phyloP scores from a whole-genome alignment of 2,329 filamentous ascomycete species.

The Botrytis paeoniae region DNA sequence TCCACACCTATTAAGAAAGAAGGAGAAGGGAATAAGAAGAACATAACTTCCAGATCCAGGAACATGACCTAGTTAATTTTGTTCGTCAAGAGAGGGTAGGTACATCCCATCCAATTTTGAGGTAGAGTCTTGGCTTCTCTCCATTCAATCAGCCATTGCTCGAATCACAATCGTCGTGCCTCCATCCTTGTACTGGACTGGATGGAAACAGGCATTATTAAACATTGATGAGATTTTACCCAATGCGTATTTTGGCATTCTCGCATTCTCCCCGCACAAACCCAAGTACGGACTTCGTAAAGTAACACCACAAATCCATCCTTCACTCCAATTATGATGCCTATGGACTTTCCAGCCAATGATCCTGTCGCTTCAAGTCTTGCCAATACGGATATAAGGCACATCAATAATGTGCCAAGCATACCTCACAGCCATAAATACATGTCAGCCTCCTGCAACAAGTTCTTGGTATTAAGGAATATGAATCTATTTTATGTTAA shows the following conservation, averaged over 20 bases:
- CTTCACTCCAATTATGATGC: neutral
- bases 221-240: neutral
- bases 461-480: neutral
- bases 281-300: neutral
- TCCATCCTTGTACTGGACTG: neutral
- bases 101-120: neutral
- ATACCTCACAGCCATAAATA: neutral
- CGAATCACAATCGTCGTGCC: neutral
- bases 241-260: neutral
- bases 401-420: neutral
- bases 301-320: neutral
- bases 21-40: neutral
- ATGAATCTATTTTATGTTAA: neutral
- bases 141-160: neutral
- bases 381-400: slow-evolving; percentile 16
- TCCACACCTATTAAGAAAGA: neutral
- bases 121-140: neutral
- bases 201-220: neutral
- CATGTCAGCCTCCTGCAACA: neutral
- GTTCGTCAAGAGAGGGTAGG: neutral
- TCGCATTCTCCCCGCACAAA: neutral
- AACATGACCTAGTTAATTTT: neutral
- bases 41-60: neutral
- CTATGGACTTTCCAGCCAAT: neutral
- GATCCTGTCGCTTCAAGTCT: neutral